Evolutionary conservation across 176 grass and related monocot genomes (phyloP).

Genomic region (Ampelocalamus luodianensis): DNA sequence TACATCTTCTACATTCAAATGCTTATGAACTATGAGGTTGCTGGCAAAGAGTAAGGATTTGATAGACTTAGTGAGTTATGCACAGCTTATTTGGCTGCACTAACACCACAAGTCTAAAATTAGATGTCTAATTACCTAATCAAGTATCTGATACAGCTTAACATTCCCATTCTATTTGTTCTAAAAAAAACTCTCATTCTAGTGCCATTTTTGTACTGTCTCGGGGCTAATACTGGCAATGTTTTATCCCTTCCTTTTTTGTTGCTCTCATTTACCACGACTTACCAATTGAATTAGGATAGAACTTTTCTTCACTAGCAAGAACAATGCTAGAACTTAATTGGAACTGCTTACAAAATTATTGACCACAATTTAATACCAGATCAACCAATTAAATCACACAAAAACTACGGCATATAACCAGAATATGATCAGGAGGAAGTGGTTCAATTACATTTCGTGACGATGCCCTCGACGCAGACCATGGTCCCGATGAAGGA

Average conservation of each 20-base stretch:
- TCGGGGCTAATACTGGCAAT: neutral
- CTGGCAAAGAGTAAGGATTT: neutral
- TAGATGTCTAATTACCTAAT: slow-evolving; percentile 1
- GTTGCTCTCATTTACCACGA: neutral
- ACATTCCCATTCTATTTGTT: neutral
- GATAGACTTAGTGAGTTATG: neutral
- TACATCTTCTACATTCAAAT: neutral
- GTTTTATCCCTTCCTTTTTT: neutral
- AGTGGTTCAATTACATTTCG: slow-evolving; percentile 70
- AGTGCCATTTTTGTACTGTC: neutral
- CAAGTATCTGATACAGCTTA: neutral
- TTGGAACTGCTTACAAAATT: neutral
- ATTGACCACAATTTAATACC: neutral
- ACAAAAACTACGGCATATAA: neutral
- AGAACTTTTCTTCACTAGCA: neutral
- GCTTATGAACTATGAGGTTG: neutral
- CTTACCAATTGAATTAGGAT: neutral
- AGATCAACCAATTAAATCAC: neutral
- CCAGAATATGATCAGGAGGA: neutral
- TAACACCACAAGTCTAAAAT: neutral
- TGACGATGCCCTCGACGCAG: slow-evolving; percentile 96
- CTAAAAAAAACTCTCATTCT: neutral
- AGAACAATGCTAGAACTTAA: neutral
- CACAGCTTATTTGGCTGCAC: neutral
- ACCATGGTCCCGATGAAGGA: slow-evolving; percentile 98